Evolutionary conservation across 1,284 basidiomycete genomes (phyloP).

Genomic region (Peniophora sp.): DNA sequence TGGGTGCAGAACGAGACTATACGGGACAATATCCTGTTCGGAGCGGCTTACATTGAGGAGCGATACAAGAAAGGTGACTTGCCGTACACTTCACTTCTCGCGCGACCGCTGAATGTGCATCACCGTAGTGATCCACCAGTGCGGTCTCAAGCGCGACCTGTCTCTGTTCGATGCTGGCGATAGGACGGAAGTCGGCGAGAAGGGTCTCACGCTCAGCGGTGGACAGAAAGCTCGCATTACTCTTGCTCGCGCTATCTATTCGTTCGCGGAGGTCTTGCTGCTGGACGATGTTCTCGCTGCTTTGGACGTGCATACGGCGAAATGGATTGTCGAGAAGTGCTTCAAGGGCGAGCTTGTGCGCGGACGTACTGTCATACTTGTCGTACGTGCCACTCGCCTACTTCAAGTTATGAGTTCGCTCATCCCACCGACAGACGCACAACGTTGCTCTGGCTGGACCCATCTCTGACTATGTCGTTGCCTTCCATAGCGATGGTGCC

Average conservation of each 20-base stretch:
- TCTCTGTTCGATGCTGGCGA: constrained; percentile 67
- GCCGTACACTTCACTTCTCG: not conserved
- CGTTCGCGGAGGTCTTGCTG: constrained; percentile 51
- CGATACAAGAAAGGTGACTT: constrained; percentile 32
- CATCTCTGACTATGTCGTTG: constrained; percentile 57
- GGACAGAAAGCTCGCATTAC: constrained; percentile 57
- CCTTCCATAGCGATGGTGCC: constrained; percentile 43
- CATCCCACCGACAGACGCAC: constrained; percentile 41
- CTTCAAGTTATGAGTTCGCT: constrained; percentile 2
- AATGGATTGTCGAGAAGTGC: constrained; percentile 75
- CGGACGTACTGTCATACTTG: constrained; percentile 64
- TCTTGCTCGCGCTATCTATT: constrained; percentile 67
- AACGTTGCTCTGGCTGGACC: constrained; percentile 62
- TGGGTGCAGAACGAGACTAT: constrained; percentile 62
- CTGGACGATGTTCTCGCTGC: constrained; percentile 59
- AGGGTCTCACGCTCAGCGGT: constrained; percentile 45
- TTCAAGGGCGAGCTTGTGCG: constrained; percentile 62
- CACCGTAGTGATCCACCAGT: constrained; percentile 47
- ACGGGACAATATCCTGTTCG: constrained; percentile 38
- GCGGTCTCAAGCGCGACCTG: constrained; percentile 56
- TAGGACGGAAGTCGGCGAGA: constrained; percentile 63
- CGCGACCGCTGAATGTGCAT: not conserved
- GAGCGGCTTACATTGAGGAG: constrained; percentile 31
- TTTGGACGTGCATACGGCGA: constrained; percentile 59
- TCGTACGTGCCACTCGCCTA: constrained; percentile 35